Percentiles rank a stretch among this genome's conserved stretches.
These are phyloP conservation scores for Carex kokanica DNA, from an alignment of 176 grass and related monocot species.

Conservation along the genomic window DNA sequence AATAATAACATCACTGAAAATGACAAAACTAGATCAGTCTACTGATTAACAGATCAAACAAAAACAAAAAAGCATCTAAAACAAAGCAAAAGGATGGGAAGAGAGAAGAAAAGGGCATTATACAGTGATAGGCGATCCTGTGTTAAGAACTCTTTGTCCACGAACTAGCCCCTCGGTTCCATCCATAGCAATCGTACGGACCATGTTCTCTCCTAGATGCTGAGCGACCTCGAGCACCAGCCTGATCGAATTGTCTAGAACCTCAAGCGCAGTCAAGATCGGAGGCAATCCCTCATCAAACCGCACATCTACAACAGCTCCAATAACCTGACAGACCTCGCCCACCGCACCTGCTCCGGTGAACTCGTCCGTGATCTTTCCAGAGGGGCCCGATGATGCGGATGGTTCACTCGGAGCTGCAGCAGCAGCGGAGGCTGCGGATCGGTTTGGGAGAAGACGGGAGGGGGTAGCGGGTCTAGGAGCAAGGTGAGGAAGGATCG, in stretches of 20 bases:
- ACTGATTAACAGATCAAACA: conserved; percentile 16
- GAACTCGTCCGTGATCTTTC: conserved; percentile 35
- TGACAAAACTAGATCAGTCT: conserved; percentile 18
- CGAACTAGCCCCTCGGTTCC: conserved; percentile 84
- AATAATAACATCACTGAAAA: background rate
- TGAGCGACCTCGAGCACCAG: conserved; percentile 94
- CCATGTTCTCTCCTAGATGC: conserved; percentile 96
- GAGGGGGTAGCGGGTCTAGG: conserved; percentile 51
- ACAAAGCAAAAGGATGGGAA: background rate
- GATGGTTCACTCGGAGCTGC: conserved; percentile 27
- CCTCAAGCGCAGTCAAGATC: conserved; percentile 87
- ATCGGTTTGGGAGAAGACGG: conserved; percentile 52
- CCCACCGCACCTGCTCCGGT: conserved; percentile 48
- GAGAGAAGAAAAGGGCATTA: background rate
- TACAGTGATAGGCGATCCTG: conserved; percentile 91
- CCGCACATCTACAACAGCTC: conserved; percentile 80
- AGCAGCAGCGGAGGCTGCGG: conserved; percentile 49
- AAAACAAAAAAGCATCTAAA: background rate
- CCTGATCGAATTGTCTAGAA: conserved; percentile 78
- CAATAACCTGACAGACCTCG: conserved; percentile 59
- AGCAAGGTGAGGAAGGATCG: conserved; percentile 35
- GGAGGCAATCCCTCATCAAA: conserved; percentile 74
- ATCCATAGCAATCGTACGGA: conserved; percentile 92
- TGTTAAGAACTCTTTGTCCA: conserved; percentile 82
- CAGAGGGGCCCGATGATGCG: background rate